Evolutionary conservation across 2,329 filamentous ascomycete species (phyloP), one percentile per base, ranked within the genome.

Genomic region (Colletotrichum sp.): DNA sequence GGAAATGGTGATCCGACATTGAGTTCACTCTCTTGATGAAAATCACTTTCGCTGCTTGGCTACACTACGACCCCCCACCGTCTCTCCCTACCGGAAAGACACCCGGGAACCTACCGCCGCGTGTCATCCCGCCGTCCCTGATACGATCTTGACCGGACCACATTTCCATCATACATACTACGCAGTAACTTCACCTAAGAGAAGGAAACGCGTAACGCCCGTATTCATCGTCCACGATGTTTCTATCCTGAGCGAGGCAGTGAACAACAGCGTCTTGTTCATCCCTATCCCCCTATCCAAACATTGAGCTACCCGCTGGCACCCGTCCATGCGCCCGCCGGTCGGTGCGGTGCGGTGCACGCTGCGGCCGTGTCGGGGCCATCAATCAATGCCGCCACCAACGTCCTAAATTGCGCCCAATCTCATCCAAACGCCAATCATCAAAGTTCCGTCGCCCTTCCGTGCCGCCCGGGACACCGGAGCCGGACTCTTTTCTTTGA

Each of bases 181-280:
- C 34, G 15, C 15, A 16, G 34, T 62, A 32, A 32, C 68, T 60
- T 36, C 16, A 24, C 6, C 21, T 3, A 62, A 12, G 39, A n/a
- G 21, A 52, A 8, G 9, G 30, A 44, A 34, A n/a, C 55, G 63
- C 57, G 63, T 73, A 57, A 67, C 44, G 44, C 59, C 36, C 70
- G 44, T 73, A 68, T 68, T 36, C 9, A 13, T 21, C 21, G 10
- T 24, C 26, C 15, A 24, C 21, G 5, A 10, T 49, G 73, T 73
- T 76, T 73, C 73, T 76, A 76, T 76, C 59, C 59, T 26, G 70
- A 32, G 74, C 32, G 70, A 76, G 74, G 74, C 74, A 68, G 74
- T 76, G 74, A 65, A 10, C 55, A 24, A 13, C 44, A 21, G n/a
- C 59, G 30, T n/a, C 59, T 30, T 18, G 59, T 8, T 32, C 59